Conservation (phyloP, 2,329 filamentous ascomycete species). For the Elsinoe batatas region DNA sequence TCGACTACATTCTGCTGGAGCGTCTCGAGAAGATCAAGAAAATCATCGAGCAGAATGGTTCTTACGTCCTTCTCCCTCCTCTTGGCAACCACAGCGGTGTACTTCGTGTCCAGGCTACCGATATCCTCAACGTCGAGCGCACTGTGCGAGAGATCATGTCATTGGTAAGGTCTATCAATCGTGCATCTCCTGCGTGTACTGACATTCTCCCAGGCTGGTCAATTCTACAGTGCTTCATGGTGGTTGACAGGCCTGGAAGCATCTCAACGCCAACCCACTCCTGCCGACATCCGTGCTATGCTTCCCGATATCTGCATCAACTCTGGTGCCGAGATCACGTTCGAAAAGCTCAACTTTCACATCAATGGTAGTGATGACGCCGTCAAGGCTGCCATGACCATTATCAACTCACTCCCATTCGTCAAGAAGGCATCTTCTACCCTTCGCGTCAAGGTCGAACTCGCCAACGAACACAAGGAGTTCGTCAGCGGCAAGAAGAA, state of each 20-base stretch:
- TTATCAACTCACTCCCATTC: conserved; percentile 85
- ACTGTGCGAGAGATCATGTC: conserved; percentile 95
- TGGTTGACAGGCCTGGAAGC: conserved; percentile 75
- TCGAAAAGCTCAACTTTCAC: conserved; percentile 87
- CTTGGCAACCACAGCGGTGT: conserved; percentile 75
- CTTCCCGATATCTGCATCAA: conserved; percentile 92
- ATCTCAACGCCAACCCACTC: conserved; percentile 49
- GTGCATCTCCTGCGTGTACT: conserved; percentile 5
- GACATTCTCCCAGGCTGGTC: conserved; percentile 56
- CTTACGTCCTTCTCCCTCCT: conserved; percentile 84
- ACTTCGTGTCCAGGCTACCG: conserved; percentile 83
- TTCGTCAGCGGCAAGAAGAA: conserved; percentile 99
- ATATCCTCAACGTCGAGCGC: conserved; percentile 87
- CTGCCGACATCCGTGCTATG: conserved; percentile 74
- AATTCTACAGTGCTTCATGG: conserved; percentile 97
- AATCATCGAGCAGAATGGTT: conserved; percentile 93
- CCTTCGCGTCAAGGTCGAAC: conserved; percentile 94
- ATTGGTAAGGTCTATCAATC: conserved; percentile 50
- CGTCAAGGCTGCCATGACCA: conserved; percentile 88
- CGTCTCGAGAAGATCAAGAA: conserved; percentile 94
- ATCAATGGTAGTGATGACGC: conserved; percentile 94
- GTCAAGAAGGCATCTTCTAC: conserved; percentile 80
- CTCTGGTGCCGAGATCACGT: conserved; percentile 87
- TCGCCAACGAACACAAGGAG: conserved; percentile 98
- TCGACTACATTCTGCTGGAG: conserved; percentile 84